Evolutionary conservation across 2,329 filamentous ascomycete genomes (phyloP), one percentile per base, ranked within the genome.

Genomic region (Fusarium foetens): DNA sequence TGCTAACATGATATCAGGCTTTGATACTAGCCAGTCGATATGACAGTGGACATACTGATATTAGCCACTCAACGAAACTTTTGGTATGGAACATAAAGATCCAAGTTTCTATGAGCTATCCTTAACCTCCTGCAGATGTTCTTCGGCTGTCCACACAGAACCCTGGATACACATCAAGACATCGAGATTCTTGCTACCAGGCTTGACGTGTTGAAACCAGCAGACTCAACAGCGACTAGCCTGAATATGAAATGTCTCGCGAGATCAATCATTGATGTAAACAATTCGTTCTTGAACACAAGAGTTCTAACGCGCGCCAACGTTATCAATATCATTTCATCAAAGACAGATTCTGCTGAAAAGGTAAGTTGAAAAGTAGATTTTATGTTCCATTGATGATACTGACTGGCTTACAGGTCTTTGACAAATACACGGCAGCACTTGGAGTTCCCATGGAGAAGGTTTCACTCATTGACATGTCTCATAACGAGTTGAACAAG

Each of bases 121-220:
- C 19, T 43, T 49, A 1, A 36, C 19, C 3, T 17, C 2, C 8
- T 9, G 1, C 23, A 67, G 60, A n/a, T 65, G 19, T 67, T 67
- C 11, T 45, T 65, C 1, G 60, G 64, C 19, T 65, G 60, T 33
- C 64, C 64, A 2, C 60, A 67, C 21, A 46, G 62, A 17, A 21
- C 43, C 5, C 45, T 53, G 0, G 38, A 17, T 29, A 36, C n/a
- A 8, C 29, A 10, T 16, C 64, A 52, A 17, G 38, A 67, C 6
- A 39, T 48, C 13, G 60, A 67, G 16, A 25, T 36, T 8, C 39
- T 36, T 19, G 12, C 60, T 43, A 19, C 23, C 52, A 16, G 36
- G 52, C 16, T 63, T 53, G 17, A 36, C 19, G 12, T 65, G 9
- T 13, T 42, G 14, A 53, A 17, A 21, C 19, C 46, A 1, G 5